These are phyloP conservation scores for Saccharomycopsis amapae DNA, from an alignment of 805 yeast genomes.

Conservation along the genomic window DNA sequence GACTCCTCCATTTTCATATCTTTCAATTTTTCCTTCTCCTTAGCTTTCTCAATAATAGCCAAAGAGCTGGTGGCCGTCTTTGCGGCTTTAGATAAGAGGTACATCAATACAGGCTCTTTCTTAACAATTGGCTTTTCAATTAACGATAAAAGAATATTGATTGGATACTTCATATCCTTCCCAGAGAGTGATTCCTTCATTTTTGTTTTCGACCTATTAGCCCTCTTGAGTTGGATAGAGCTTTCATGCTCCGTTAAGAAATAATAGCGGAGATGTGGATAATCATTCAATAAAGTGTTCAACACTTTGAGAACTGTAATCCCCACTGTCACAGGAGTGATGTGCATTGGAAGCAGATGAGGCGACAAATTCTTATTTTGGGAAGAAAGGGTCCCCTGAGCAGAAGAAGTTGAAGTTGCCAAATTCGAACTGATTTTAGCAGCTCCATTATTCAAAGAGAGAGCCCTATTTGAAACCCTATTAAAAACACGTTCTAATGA, in stretches of 20 bases:
- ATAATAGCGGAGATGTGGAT: constrained; percentile 60
- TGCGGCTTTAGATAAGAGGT: constrained; percentile 62
- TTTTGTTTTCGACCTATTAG: constrained; percentile 28
- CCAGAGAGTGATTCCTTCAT: constrained; percentile 29
- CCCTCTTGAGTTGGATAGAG: constrained; percentile 32
- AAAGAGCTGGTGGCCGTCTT: constrained; percentile 75
- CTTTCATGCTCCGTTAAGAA: constrained; percentile 73
- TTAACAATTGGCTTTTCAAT: constrained; percentile 57
- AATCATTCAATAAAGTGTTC: constrained; percentile 61
- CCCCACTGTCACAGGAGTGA: constrained; percentile 65
- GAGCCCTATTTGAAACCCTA: constrained; percentile 48
- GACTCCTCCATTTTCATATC: constrained; percentile 11
- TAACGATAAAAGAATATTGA: constrained; percentile 58
- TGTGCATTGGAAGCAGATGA: constrained; percentile 44
- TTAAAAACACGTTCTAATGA: constrained; percentile 56
- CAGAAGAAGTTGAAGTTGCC: too few species aligned
- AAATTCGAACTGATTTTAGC: too few species aligned
- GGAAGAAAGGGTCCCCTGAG: too few species aligned
- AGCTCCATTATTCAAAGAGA: too few species aligned
- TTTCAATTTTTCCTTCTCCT: constrained; percentile 24
- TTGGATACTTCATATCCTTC: constrained; percentile 54
- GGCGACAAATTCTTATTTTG: background rate
- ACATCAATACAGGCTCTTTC: constrained; percentile 71
- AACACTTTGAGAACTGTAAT: constrained; percentile 72
- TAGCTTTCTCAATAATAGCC: constrained; percentile 42